Evolutionary conservation across 352 stramenopile species (phyloP).

Genomic region (Globisporangium irregulare): DNA sequence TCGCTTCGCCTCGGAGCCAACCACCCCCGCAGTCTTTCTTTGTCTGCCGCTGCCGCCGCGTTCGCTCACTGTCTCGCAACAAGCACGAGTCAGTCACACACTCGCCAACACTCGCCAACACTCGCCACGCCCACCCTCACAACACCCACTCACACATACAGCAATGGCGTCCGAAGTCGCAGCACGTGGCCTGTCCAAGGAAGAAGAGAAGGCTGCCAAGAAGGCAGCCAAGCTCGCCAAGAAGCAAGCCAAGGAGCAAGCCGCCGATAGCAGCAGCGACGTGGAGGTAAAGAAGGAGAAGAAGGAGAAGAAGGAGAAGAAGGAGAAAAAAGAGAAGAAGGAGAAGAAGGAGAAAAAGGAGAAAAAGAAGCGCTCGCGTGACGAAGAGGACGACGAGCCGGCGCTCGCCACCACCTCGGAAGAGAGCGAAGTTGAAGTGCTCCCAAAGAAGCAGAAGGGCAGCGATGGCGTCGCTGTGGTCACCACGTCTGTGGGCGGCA

Average conservation of each 20-base stretch:
- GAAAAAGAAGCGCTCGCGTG: slow-evolving; percentile 74
- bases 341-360: slow-evolving; percentile 73
- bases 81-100: not conserved
- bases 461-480: not conserved
- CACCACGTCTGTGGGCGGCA: slow-evolving; percentile 36
- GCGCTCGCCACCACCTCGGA: slow-evolving; percentile 41
- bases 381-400: slow-evolving; percentile 26
- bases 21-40: slow-evolving; percentile 3
- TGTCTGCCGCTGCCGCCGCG: not conserved
- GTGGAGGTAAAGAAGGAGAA: slow-evolving; percentile 39
- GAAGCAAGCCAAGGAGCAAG: slow-evolving; percentile 43
- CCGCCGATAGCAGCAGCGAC: slow-evolving; percentile 14
- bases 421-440: slow-evolving; percentile 50
- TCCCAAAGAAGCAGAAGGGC: slow-evolving; percentile 33
- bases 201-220: slow-evolving; percentile 63
- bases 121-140: slow-evolving; percentile 9
- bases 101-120: not conserved
- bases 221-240: slow-evolving; percentile 55
- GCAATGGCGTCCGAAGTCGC: slow-evolving; percentile 18
- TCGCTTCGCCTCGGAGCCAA: slow-evolving; percentile 10
- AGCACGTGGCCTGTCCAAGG: slow-evolving; percentile 39
- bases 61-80: slow-evolving; percentile 7
- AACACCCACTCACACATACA: not conserved
- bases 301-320: slow-evolving; percentile 53
- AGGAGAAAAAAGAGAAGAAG: slow-evolving; percentile 50